These are phyloP conservation scores for Dissophora globulifera DNA, from an alignment of 192 early-diverging fungal genomes.

Conservation along the genomic window DNA sequence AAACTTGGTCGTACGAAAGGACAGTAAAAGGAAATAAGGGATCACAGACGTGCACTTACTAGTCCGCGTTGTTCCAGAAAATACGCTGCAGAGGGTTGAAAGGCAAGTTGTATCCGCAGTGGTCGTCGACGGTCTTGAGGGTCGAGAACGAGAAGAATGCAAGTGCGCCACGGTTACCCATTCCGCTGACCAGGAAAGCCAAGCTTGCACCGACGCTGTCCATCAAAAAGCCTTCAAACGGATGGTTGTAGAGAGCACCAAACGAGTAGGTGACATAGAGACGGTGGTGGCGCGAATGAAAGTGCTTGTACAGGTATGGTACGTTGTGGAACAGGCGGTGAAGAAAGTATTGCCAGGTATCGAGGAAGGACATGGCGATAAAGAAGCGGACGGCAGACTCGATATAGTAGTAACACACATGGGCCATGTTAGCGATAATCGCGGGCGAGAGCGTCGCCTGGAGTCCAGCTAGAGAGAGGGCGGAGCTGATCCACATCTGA, in stretches of 20 bases:
- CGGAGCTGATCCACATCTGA: conserved; percentile 24
- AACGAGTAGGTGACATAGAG: conserved; percentile 82
- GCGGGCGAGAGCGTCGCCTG: conserved; percentile 20
- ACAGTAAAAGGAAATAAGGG: background rate
- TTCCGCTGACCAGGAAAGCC: conserved; percentile 69
- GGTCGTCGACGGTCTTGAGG: conserved; percentile 86
- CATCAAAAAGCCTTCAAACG: conserved; percentile 80
- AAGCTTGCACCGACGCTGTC: conserved; percentile 76
- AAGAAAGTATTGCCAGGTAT: conserved; percentile 75
- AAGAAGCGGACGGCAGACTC: conserved; percentile 54
- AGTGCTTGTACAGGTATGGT: conserved; percentile 74
- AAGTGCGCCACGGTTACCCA: conserved; percentile 74
- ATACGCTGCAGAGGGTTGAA: conserved; percentile 77
- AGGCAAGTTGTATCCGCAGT: conserved; percentile 82
- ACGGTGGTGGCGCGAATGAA: conserved; percentile 82
- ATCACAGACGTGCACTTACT: conserved; percentile 62
- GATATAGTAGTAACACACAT: conserved; percentile 39
- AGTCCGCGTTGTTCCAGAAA: conserved; percentile 78
- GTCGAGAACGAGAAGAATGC: conserved; percentile 80
- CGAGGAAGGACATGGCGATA: conserved; percentile 64
- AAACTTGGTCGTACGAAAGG: no score
- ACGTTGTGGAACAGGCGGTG: conserved; percentile 79
- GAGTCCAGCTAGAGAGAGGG: conserved; percentile 16
- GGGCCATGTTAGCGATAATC: conserved; percentile 24
- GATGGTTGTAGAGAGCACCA: conserved; percentile 88